Percentiles rank a stretch among this genome's conserved stretches.
phyloP scores from a whole-genome alignment of 2,329 filamentous ascomycete species.

The Epichloe elymi region DNA sequence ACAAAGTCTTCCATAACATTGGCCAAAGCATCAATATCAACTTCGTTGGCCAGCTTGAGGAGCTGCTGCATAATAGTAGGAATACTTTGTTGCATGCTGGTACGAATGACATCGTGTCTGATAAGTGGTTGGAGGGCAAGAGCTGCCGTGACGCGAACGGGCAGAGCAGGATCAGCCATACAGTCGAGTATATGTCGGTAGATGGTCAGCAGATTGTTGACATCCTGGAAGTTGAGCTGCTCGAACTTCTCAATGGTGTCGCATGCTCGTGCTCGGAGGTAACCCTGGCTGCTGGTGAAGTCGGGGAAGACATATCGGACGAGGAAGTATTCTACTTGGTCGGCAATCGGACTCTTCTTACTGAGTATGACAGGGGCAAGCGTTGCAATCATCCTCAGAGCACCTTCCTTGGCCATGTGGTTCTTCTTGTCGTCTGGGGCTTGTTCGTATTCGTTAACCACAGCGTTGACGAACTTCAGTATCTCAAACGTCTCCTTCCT shows the following conservation, averaged over 20 bases:
- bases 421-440: conserved; percentile 82
- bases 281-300: conserved; percentile 84
- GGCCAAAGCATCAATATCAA: conserved; percentile 89
- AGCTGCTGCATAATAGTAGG: conserved; percentile 99
- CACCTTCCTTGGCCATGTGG: conserved; percentile 90
- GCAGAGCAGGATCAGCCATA: conserved; percentile 88
- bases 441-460: conserved; percentile 85
- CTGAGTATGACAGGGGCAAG: conserved; percentile 86
- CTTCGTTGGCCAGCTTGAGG: conserved; percentile 91
- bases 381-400: conserved; percentile 92
- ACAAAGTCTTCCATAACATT: conserved; percentile 99
- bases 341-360: conserved; percentile 96
- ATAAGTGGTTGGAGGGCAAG: conserved; percentile 92
- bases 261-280: conserved; percentile 85
- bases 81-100: conserved; percentile 94
- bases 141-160: conserved; percentile 86
- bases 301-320: conserved; percentile 97
- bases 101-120: conserved; percentile 83
- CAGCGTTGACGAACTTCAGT: conserved; percentile 83
- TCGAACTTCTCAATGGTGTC: conserved; percentile 98
- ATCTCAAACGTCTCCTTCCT: conserved; percentile 95
- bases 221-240: conserved; percentile 90
- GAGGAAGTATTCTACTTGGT: conserved; percentile 97
- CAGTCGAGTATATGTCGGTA: conserved; percentile 95
- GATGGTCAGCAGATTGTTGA: conserved; percentile 88